Conservation (phyloP, 352 stramenopile genomes). For the Phytophthora lateralis region DNA sequence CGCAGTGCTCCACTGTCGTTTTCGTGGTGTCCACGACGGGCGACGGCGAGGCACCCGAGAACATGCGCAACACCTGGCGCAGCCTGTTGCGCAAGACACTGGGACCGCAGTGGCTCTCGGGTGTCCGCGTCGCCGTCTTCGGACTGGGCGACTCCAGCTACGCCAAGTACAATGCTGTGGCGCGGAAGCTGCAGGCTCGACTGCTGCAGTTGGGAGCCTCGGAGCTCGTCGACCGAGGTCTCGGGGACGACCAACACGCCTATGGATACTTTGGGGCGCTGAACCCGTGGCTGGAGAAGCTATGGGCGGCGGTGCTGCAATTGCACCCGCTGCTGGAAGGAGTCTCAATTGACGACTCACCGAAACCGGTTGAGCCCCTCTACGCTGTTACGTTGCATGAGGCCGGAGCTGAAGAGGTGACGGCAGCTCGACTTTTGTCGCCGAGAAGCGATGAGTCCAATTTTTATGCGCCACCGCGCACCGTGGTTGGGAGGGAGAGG, state of each 20-base stretch:
- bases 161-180: constrained; percentile 93
- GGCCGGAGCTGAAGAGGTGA: constrained; percentile 13
- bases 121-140: constrained; percentile 88
- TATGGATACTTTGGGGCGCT: constrained; percentile 86
- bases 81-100: constrained; percentile 89
- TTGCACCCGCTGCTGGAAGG: constrained; percentile 55
- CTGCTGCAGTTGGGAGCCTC: constrained; percentile 86
- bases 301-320: constrained; percentile 64
- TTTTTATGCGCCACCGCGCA: constrained; percentile 68
- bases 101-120: constrained; percentile 58
- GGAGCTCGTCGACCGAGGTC: constrained; percentile 73
- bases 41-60: constrained; percentile 91
- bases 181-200: constrained; percentile 80
- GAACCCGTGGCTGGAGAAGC: constrained; percentile 79
- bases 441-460: constrained; percentile 40
- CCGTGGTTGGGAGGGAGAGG: constrained; percentile 42
- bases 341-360: constrained; percentile 70
- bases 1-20: constrained; percentile 67
- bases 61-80: constrained; percentile 89
- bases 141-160: constrained; percentile 93
- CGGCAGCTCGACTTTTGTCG: constrained; percentile 21
- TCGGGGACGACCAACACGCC: constrained; percentile 91
- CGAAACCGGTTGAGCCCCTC: constrained; percentile 51
- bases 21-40: constrained; percentile 93
- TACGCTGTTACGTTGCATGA: constrained; percentile 51